These are phyloP conservation scores for Apiosordaria backusii DNA, from an alignment of 495 filamentous ascomycete genomes.

Conservation along the genomic window DNA sequence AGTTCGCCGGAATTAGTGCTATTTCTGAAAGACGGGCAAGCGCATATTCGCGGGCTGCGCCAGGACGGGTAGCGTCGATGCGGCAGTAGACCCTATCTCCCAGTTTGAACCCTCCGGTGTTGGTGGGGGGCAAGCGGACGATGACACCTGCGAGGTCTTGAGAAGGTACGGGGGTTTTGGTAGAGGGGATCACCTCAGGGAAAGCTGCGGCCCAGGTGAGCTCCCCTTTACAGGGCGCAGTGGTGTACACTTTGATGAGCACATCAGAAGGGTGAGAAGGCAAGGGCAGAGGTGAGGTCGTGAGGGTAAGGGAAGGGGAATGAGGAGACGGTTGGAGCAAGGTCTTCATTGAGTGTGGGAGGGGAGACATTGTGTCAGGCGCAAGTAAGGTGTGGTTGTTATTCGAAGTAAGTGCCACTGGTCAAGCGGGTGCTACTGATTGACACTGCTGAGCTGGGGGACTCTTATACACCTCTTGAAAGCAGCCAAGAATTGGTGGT, in stretches of 20 bases:
- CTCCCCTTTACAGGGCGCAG: constrained; percentile 57
- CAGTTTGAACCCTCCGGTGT: constrained; percentile 37
- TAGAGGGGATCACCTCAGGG: constrained; percentile 37
- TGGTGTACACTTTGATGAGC: constrained; percentile 56
- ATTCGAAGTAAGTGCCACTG: background rate
- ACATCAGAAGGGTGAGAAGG: constrained; percentile 46
- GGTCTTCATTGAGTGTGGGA: constrained; percentile 30
- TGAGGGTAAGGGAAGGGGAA: constrained; percentile 23
- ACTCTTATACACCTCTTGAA: background rate
- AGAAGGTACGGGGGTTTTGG: constrained; percentile 49
- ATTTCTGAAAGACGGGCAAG: constrained; percentile 31
- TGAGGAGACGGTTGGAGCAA: constrained; percentile 30
- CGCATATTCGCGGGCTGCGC: constrained; percentile 57
- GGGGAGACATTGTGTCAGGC: constrained; percentile 5
- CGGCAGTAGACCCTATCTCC: constrained; percentile 62
- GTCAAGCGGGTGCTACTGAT: background rate
- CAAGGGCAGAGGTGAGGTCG: constrained; percentile 26
- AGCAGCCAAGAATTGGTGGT: background rate
- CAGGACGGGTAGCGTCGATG: constrained; percentile 43
- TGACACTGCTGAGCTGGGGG: background rate
- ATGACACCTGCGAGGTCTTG: constrained; percentile 50
- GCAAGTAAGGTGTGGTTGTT: background rate
- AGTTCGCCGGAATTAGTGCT: constrained; percentile 48
- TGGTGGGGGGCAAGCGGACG: constrained; percentile 44
- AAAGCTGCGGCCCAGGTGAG: constrained; percentile 46